Conservation (phyloP, 2,329 filamentous ascomycete species). For the Pseudocercospora fuligena region DNA sequence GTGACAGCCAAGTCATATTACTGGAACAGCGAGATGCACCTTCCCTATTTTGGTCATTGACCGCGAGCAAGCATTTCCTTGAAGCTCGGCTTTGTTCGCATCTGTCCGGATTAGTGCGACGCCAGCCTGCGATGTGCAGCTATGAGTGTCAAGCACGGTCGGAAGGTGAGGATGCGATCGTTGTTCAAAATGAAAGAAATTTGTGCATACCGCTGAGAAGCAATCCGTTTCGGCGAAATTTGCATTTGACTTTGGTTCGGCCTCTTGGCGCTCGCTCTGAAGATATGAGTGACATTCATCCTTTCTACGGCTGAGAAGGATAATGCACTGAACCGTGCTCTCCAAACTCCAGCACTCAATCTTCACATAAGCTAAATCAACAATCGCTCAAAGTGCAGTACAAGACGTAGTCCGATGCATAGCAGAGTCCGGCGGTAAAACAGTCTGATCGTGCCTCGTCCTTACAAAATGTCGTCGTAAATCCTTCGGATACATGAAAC, state of each 20-base stretch:
- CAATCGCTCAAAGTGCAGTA: background rate
- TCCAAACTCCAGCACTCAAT: no score
- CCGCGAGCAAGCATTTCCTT: no score
- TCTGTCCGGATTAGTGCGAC: no score
- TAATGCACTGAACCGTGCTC: no score
- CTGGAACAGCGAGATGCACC: background rate
- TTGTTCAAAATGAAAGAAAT: no score
- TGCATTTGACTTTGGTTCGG: background rate
- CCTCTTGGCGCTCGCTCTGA: background rate
- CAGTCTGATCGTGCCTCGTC: constrained; percentile 5
- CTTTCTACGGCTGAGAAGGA: no score
- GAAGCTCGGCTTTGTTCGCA: no score
- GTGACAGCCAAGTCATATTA: background rate
- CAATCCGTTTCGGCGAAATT: background rate
- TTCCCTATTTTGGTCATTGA: background rate
- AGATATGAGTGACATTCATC: no score
- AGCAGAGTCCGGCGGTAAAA: background rate
- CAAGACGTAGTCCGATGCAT: background rate
- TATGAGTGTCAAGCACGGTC: no score
- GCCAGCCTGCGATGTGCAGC: no score
- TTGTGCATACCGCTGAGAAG: no score
- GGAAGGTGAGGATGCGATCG: no score
- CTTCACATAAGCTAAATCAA: background rate
- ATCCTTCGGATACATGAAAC: constrained; percentile 27
- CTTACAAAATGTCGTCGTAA: constrained; percentile 21